Conservation (phyloP, 768 basidiomycete species). For the Mycena amicta region DNA sequence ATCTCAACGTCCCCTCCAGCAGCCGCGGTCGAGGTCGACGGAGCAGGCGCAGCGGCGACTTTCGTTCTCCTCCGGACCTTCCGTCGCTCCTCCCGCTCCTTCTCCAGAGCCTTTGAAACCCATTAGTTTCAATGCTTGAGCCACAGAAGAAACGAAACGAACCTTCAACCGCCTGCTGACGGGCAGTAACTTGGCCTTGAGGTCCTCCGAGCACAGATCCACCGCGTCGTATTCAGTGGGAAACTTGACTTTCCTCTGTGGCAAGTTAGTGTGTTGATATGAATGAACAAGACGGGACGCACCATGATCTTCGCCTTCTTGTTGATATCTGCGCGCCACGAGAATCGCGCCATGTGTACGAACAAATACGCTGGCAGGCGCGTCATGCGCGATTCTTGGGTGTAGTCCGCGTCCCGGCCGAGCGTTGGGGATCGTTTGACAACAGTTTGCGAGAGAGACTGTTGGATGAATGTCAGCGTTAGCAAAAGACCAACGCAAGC, state of each 20-base stretch:
- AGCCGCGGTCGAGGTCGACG: slow-evolving; percentile 22
- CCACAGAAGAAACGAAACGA: too few relatives aligned
- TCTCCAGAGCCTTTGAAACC: slow-evolving; percentile 80
- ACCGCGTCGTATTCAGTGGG: slow-evolving; percentile 84
- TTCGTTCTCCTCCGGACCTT: slow-evolving; percentile 82
- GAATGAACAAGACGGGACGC: slow-evolving; percentile 10
- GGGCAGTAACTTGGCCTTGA: slow-evolving; percentile 71
- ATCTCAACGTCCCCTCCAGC: slow-evolving; percentile 52
- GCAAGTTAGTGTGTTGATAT: not conserved
- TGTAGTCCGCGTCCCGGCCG: slow-evolving; percentile 80
- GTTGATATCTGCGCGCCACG: slow-evolving; percentile 87
- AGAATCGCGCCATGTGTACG: slow-evolving; percentile 95
- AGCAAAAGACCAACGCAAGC: too few relatives aligned
- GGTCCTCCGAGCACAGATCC: slow-evolving; percentile 79
- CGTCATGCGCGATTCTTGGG: slow-evolving; percentile 76
- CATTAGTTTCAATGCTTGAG: too few relatives aligned
- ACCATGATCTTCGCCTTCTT: slow-evolving; percentile 99
- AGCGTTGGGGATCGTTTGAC: slow-evolving; percentile 83
- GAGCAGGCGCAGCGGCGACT: slow-evolving; percentile 29
- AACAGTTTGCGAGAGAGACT: slow-evolving; percentile 88
- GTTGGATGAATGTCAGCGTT: too few relatives aligned
- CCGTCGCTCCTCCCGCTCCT: slow-evolving; percentile 79
- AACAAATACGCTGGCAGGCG: slow-evolving; percentile 84
- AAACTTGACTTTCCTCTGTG: slow-evolving; percentile 89
- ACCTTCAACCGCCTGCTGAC: slow-evolving; percentile 72